Evolutionary conservation across 108 stramenopile genomes (phyloP), one percentile per base, ranked within the genome.

Genomic region (Cylindrotheca fusiformis): DNA sequence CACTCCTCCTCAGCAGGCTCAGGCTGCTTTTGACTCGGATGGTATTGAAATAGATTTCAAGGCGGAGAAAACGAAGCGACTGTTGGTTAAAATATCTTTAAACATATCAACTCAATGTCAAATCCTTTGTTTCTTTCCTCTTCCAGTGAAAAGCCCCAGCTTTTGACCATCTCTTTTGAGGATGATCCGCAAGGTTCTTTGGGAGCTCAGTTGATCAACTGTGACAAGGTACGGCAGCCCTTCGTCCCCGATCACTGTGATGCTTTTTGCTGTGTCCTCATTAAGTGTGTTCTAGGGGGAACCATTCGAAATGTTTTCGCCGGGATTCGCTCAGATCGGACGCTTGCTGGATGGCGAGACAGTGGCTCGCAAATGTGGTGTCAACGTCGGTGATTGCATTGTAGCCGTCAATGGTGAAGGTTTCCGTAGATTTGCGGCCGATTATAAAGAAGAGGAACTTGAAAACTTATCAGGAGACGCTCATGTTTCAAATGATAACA

Each of bases 361-460:
- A n/a, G 64, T 91, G 0, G 90, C 87, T 12, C 30, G 58, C n/a
- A 76, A 76, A 52, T 63, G 60, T 48, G 90, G 84, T 41, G 87
- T 88, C 30, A 60, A 74, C 28, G 79, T 84, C 1, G 58, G 63
- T 53, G 90, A 91, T 68, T 71, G 67, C 46, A 85, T 91, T 41
- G 85, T 88, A 4, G 90, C 87, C 3, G 81, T 91, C 32, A 88
- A 81, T 66, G 81, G 79, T 8, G 45, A 78, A 36, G 87, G 87
- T 6, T 91, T 75, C 62, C 87, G 90, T 31, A 58, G 90, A 41
- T 88, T 88, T 67, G 79, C 87, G 2, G 85, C 90, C 0, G 85
- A 91, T 71, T 88, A 75, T 49, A 70, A 84, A 1, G 85, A 82
- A 53, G 63, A 51, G 12, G 74, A 84, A 25, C 59, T 87, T 41